Base-by-base conservation (phyloP, 257 asterid genomes). In the Ocimum tenuiflorum region DNA sequence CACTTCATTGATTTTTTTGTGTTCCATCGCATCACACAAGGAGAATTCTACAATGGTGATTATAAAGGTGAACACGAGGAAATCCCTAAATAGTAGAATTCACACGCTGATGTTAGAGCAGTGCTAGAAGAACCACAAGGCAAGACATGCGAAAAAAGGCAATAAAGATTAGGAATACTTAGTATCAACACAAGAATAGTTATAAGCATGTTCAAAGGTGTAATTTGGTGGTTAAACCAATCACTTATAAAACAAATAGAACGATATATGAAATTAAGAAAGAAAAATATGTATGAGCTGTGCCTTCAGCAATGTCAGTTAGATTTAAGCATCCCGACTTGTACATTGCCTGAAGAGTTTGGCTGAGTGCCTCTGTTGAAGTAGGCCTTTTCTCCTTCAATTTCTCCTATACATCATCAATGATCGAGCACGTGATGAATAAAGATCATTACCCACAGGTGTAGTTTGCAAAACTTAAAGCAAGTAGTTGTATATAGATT, bases 381-480 rank as follows among this genome's bases (percentile, higher is more conserved):
- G 97, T 69, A 66, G 97, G 99, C 60, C 90, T 94, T 86, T 90
- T 94, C 88, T 94, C 99, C 83, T 90, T 94, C 80, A 94, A 72
- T 84, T 94, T 94, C 83, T 94, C 99, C 99, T 94, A 45, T 57
- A 50, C 47, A 70, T 19, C 20, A 73, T 46, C 22, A 67, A 53
- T 50, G n/a, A 58, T 38, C 64, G 65, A 19, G 55, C 36, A 60
- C 33, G 53, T 55, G 51, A 39, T 56, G 58, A 49, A 66, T 12
- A 73, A 70, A 63, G 39, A 53, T 47, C 52, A 50, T 36, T 35
- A 35, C 49, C 17, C 17, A 36, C 53, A 53, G 43, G 48, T 52
- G 46, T 53, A 20, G 59, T 50, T 15, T 17, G 45, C 46, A 75
- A 67, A 59, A 42, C 57, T 15, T 51, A 35, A 58, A 14, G 52